Conservation (phyloP, 805 yeast species). For the Metschnikowia picachoensis region DNA sequence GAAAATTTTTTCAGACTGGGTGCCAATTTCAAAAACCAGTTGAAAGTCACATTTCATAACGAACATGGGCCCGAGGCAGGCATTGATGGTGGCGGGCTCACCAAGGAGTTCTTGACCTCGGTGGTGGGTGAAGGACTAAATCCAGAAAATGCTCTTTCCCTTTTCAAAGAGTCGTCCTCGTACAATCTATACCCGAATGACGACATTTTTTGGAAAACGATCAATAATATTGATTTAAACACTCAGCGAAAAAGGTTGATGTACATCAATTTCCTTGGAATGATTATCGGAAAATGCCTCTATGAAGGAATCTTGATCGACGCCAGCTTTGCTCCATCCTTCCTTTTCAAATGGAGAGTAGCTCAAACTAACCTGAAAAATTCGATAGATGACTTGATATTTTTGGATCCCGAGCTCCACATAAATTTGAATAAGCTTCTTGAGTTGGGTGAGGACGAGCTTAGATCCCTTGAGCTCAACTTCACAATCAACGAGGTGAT, state of each 20-base stretch:
- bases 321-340: conserved; percentile 81
- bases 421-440: conserved; percentile 59
- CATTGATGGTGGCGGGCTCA: conserved; percentile 94
- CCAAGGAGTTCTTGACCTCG: conserved; percentile 82
- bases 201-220: conserved; percentile 36
- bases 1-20: conserved; percentile 52
- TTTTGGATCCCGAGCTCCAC: conserved; percentile 67
- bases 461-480: conserved; percentile 56
- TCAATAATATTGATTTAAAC: conserved; percentile 29
- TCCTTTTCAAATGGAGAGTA: conserved; percentile 62
- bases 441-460: conserved; percentile 49
- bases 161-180: conserved; percentile 42
- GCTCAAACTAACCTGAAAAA: conserved; percentile 42
- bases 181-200: conserved; percentile 77
- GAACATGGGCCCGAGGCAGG: conserved; percentile 82
- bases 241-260: conserved; percentile 23
- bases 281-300: conserved; percentile 81
- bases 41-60: conserved; percentile 66
- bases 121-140: conserved; percentile 67
- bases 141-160: conserved; percentile 22
- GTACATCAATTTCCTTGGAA: conserved; percentile 66
- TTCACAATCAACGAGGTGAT: conserved; percentile 59
- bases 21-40: conserved; percentile 49
- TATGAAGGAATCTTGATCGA: conserved; percentile 81
- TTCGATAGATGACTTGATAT: conserved; percentile 74